Evolutionary conservation across 176 grass and related monocot genomes (phyloP), one percentile per base, ranked within the genome.

Genomic region (Microstegium vimineum): DNA sequence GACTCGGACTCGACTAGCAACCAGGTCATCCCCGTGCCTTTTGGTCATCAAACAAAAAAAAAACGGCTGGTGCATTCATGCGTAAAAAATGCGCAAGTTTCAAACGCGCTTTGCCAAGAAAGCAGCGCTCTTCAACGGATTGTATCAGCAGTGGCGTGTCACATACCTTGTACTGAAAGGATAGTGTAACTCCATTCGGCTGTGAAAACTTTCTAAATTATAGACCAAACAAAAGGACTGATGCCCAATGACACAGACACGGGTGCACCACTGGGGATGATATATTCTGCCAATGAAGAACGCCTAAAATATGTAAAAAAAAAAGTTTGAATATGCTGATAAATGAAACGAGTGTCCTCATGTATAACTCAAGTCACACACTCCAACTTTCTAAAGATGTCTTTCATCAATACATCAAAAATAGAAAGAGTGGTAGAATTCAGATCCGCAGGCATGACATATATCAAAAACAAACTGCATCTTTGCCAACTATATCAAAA

Each of bases 391-490:
- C 3, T 4, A 8, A 49, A 78, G 72, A 12, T 6, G 74, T 41
- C 62, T 11, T 59, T 20, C 54, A 69, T 31, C 57, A n/a, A 69
- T 46, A 20, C 49, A 73, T 12, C 47, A 60, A 69, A 35, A 35
- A 69, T 23, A 31, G 13, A 33, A 62, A 82, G 17, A 13, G 30
- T 16, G 71, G 46, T 13, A 5, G 22, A 83, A 16, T 68, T 69
- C 47, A 4, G 11, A 41, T 26, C 26, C 13, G 18, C 31, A 3
- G 16, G 70, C 23, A 52, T 17, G 34, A 10, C 25, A 30, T 16
- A 10, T 79, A 42, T 62, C 60, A 87, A 75, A n/a, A 82, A 57
- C 64, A 80, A 87, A 79, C 74, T 12, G 77, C 73, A 51, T 59
- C 77, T 69, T 84, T 87, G 26, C 61, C 60, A 47, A 36, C 40